phyloP scores from a whole-genome alignment of 306 rosid species.

The Vicia villosa region DNA sequence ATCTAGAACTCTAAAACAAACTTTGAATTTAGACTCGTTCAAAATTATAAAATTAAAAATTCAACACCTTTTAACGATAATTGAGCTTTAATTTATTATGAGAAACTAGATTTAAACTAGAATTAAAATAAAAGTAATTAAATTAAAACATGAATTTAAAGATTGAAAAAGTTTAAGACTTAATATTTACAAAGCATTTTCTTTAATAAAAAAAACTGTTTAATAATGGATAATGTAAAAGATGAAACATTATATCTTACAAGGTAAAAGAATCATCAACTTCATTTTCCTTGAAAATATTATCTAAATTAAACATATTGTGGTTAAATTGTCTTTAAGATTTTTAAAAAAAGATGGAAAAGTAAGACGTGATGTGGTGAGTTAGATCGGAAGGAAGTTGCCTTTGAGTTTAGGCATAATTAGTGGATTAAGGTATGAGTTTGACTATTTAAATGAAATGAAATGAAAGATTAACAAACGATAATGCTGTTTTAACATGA shows the following conservation, averaged over 20 bases:
- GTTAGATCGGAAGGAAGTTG: not conserved
- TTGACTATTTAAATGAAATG: not conserved
- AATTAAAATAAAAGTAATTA: too few species aligned
- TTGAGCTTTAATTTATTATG: too few species aligned
- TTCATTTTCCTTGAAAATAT: not conserved
- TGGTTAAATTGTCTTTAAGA: not conserved
- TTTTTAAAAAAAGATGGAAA: not conserved
- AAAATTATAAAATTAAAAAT: too few species aligned
- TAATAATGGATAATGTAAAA: not conserved
- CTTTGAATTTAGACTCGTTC: too few species aligned
- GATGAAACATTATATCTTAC: not conserved
- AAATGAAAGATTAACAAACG: not conserved
- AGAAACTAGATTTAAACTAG: too few species aligned
- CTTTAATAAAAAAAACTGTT: not conserved
- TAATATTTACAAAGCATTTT: too few species aligned
- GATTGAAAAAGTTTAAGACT: too few species aligned
- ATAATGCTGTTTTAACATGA: not conserved
- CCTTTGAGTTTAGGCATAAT: not conserved
- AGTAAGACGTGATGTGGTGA: not conserved
- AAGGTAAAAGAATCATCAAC: not conserved
- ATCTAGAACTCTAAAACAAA: too few species aligned
- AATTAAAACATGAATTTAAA: too few species aligned
- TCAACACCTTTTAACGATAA: too few species aligned
- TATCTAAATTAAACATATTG: not conserved
- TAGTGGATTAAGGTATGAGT: conserved; percentile 1